Percentiles rank a stretch among this genome's conserved stretches.
phyloP scores from a whole-genome alignment of 2,329 filamentous ascomycete genomes.

The Scedosporium minutisporum region DNA sequence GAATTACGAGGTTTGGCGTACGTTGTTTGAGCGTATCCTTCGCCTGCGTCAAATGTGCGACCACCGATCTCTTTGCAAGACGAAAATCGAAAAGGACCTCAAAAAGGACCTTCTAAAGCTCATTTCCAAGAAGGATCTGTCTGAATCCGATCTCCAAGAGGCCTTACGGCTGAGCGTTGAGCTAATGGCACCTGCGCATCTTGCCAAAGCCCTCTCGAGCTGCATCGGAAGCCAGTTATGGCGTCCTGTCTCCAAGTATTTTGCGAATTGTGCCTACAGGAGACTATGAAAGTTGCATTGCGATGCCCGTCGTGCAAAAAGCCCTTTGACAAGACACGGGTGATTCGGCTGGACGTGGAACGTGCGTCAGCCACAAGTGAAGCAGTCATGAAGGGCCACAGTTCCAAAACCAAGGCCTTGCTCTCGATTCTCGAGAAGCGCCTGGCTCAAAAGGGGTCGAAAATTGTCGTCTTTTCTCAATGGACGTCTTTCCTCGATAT shows the following conservation, averaged over 20 bases:
- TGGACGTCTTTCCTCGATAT: constrained; percentile 69
- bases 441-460: constrained; percentile 51
- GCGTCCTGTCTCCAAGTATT: constrained; percentile 79
- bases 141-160: constrained; percentile 61
- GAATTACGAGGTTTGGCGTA: constrained; percentile 9
- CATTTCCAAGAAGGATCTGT: constrained; percentile 49
- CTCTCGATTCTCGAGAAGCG: constrained; percentile 65
- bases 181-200: constrained; percentile 64
- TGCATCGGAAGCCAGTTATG: constrained; percentile 61
- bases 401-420: constrained; percentile 74
- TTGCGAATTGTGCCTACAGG: constrained; percentile 62
- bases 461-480: constrained; percentile 66
- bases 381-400: constrained; percentile 53
- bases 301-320: constrained; percentile 82
- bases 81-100: constrained; percentile 60
- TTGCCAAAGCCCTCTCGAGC: constrained; percentile 58
- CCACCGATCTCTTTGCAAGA: constrained; percentile 73
- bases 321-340: constrained; percentile 47
- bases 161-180: constrained; percentile 70
- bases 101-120: constrained; percentile 53
- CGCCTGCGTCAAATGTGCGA: constrained; percentile 80
- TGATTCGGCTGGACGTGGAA: constrained; percentile 49
- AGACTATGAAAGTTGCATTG: constrained; percentile 63
- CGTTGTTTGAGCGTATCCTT: constrained; percentile 70
- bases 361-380: constrained; percentile 39